Evolutionary conservation across 1,139 yeast genomes (phyloP), one percentile per base, ranked within the genome.

Genomic region (Oligophagozyma castellii): DNA sequence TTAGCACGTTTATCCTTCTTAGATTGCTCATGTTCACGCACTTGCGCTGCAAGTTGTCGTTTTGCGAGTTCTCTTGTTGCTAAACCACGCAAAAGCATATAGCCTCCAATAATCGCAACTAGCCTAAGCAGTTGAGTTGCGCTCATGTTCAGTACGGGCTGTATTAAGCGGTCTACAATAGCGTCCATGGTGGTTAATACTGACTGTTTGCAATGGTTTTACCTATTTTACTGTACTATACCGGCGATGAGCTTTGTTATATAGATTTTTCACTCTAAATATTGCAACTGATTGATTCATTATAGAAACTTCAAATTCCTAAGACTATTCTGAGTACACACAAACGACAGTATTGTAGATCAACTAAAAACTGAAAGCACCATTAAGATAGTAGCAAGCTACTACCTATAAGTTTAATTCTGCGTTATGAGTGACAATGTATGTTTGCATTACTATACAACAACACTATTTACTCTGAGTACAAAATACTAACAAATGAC

Each of bases 11-110:
- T 63, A 34, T 55, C 49, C 24, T 43, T 39, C 30, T 39, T 36
- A 3, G 36, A 40, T 11, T 30, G 27, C 27, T 62, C 60, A 46
- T 73, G 79, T 23, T 53, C 43, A 16, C 55, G 69, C 3, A 71
- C 42, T 48, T 73, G 74, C 14, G 55, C 49, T 34, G 66, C 57
- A 34, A 73, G 45, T 40, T 72, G 77, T 36, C 65, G 64, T 36
- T 60, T 61, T 37, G 68, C 66, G 38, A 64, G 44, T 35, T 55
- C 60, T 23, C 58, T 59, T 27, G 58, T 48, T 4, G 55, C 60
- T 16, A 63, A 49, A 19, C 56, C 59, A 46, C 70, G 58, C 24
- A 64, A 25, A 22, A 66, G 47, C 22, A 57, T 42, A 35, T 66
- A 66, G 5, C 68, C 70, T 34, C 69, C 65, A 13, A 65, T 48